phyloP scores from a whole-genome alignment of 2,329 filamentous ascomycete species.

The Fusarium sp. region DNA sequence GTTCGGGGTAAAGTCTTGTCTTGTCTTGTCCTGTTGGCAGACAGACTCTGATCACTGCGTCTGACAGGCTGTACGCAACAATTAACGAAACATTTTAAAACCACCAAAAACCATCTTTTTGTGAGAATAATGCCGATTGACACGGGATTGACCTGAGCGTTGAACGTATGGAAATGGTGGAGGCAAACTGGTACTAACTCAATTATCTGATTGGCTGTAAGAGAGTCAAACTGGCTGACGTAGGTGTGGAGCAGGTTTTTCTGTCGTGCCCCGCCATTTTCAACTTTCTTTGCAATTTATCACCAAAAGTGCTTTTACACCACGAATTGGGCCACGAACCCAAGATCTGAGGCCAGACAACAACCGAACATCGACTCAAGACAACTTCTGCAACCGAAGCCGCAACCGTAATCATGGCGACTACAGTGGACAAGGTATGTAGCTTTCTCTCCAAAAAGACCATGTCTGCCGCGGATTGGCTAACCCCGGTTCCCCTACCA shows the following conservation, averaged over 20 bases:
- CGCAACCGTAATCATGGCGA: conserved; percentile 76
- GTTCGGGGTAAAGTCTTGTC: conserved; percentile 6
- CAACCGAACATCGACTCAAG: conserved; percentile 10
- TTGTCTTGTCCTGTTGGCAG: not conserved
- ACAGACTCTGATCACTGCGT: not conserved
- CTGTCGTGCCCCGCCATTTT: conserved; percentile 51
- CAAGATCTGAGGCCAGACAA: conserved; percentile 30
- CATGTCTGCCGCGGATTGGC: conserved; percentile 35
- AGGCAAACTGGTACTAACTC: not conserved
- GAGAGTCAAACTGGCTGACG: conserved; percentile 42
- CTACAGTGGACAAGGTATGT: conserved; percentile 92
- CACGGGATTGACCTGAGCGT: not conserved
- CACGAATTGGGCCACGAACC: conserved; percentile 30
- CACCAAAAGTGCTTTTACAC: conserved; percentile 32
- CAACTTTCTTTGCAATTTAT: conserved; percentile 37
- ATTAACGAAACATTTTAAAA: conserved; percentile 23
- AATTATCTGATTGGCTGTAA: conserved; percentile 16
- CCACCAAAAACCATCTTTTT: not conserved
- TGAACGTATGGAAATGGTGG: not conserved
- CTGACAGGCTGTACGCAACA: conserved; percentile 19
- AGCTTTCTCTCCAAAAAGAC: conserved; percentile 3
- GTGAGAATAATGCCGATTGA: not conserved
- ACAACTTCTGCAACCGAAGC: conserved; percentile 11
- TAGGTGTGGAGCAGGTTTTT: conserved; percentile 41
- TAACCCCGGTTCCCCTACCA: conserved; percentile 54